These are phyloP conservation scores for Dalbergia cultrata DNA, from an alignment of 306 rosid species.

Conservation along the genomic window DNA sequence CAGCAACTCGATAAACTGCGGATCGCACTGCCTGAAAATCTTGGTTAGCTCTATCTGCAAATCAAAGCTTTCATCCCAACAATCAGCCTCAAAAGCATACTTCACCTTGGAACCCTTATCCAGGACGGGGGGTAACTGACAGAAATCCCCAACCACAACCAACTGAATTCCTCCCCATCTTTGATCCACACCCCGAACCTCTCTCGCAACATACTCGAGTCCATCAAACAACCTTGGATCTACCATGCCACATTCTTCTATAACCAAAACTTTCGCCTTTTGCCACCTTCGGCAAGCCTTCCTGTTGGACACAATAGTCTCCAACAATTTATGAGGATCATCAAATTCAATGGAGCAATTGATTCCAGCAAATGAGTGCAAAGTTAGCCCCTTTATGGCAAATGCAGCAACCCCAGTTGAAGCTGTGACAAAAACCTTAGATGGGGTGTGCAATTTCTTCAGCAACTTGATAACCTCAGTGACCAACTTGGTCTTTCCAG, in stretches of 20 bases:
- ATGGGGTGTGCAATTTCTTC: slow-evolving; percentile 44
- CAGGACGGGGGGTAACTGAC: slow-evolving; percentile 63
- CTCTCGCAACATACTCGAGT: slow-evolving; percentile 56
- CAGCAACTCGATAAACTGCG: slow-evolving; percentile 55
- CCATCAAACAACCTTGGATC: slow-evolving; percentile 53
- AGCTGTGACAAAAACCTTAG: slow-evolving; percentile 62
- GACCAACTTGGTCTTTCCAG: slow-evolving; percentile 61
- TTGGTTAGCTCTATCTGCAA: slow-evolving; percentile 54
- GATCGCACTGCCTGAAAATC: slow-evolving; percentile 67
- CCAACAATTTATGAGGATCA: slow-evolving; percentile 32
- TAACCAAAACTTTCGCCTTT: slow-evolving; percentile 58
- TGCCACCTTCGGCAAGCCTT: slow-evolving; percentile 56
- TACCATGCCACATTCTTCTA: slow-evolving; percentile 73
- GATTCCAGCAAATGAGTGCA: slow-evolving; percentile 66
- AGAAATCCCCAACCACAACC: slow-evolving; percentile 72
- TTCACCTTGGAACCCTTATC: not conserved
- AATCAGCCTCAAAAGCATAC: slow-evolving; percentile 67
- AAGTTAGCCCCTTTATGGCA: slow-evolving; percentile 63
- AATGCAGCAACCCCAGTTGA: slow-evolving; percentile 68
- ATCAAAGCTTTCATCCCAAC: slow-evolving; percentile 66
- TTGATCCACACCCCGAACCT: slow-evolving; percentile 21
- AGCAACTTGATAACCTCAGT: slow-evolving; percentile 46
- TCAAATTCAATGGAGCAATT: not conserved
- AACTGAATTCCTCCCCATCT: slow-evolving; percentile 78
- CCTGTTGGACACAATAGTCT: not conserved